Percentiles rank a stretch among this genome's conserved stretches.
Evolutionary conservation across 73 alveolate species (phyloP).

Genomic region (Stentor roeselii): DNA sequence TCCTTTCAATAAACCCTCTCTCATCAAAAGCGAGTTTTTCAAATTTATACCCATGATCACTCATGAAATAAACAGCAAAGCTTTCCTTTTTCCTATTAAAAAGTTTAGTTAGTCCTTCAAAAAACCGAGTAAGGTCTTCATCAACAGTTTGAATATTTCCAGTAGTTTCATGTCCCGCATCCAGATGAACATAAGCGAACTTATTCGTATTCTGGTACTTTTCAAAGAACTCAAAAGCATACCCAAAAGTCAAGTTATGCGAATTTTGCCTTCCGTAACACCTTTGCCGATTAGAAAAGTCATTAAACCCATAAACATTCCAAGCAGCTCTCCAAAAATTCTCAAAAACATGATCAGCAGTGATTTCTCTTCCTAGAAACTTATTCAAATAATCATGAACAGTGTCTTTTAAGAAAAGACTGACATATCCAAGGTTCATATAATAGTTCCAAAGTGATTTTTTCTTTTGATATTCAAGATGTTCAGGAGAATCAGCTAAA

Average conservation of each 20-base stretch:
- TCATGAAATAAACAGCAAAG: not conserved
- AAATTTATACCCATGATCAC: conserved; percentile 1
- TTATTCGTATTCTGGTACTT: not conserved
- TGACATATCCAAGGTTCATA: not conserved
- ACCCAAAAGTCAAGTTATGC: not conserved
- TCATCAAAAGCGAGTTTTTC: not conserved
- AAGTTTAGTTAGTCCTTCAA: not conserved
- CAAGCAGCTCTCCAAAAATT: conserved; percentile 7
- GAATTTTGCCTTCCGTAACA: not conserved
- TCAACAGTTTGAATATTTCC: conserved; percentile 8
- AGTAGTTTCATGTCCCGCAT: not conserved
- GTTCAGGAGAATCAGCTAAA: not conserved
- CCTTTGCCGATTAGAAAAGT: not conserved
- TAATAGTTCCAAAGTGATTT: not conserved
- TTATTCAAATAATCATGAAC: not conserved
- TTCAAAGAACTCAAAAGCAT: not conserved
- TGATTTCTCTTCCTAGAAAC: not conserved
- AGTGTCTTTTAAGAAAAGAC: not conserved
- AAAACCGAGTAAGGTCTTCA: not conserved
- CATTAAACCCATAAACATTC: conserved; percentile 2
- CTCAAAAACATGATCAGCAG: not conserved
- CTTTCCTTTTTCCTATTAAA: not conserved
- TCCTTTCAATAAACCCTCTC: not conserved
- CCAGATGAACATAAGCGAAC: not conserved
- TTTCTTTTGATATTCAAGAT: not conserved